Evolutionary conservation across 306 rosid species (phyloP), one percentile per base, ranked within the genome.

Genomic region (Cicer arietinum): DNA sequence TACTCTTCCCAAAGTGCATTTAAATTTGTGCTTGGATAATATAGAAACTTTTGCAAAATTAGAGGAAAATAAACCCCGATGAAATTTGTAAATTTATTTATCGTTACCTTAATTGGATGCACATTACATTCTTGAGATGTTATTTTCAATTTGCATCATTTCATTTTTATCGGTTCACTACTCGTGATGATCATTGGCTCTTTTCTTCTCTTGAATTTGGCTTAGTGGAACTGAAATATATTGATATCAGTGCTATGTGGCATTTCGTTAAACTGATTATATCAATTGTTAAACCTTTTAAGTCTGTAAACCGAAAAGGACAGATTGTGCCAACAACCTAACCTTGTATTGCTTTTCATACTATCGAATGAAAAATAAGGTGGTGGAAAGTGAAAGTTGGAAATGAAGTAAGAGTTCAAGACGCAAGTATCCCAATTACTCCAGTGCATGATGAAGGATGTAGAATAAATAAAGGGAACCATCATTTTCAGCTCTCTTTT

Each of bases 111-210:
- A 78, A 61, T 30, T 63, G 42, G 71, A 67, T 73, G 25, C 7
- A 57, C 72, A 14, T 57, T 9, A 41, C 66, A 78, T 80, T 81
- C 79, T 73, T 52, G 57, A 39, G 18, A 39, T 47, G 44, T 69
- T 76, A 57, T 61, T 47, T 70, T 44, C 46, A 35, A 10, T 44
- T 16, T 67, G 2, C 52, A 77, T 45, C 9, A 9, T 17, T 25
- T n/a, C 42, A 7, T 35, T 66, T 17, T 22, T 11, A 41, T 13
- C 25, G 37, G 37, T 30, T 16, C 8, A 5, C 40, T 53, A 52
- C 59, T 30, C 30, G 7, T 30, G 43, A 16, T 43, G 46, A 59
- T 80, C 16, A 50, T 5, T 1, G 40, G 7, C 62, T 56, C n/a
- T 20, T 48, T 18, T 16, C 45, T 37, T n/a, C 40, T 76, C 17